Conservation (phyloP, 179 eudicot genomes). For the Actinidia chinensis region DNA sequence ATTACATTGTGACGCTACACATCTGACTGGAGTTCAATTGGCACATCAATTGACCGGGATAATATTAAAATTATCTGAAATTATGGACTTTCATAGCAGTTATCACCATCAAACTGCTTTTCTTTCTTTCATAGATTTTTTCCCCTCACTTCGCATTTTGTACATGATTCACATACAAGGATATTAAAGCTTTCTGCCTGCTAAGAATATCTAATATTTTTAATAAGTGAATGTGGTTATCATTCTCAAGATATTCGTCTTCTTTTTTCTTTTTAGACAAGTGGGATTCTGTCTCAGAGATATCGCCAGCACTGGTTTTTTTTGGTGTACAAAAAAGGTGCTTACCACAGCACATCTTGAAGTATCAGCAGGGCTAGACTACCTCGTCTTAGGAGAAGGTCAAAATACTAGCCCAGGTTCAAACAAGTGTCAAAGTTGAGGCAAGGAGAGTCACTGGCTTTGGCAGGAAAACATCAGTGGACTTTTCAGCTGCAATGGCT, state of each 20-base stretch:
- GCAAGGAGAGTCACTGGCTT: conserved; percentile 59
- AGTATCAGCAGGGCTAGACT: conserved; percentile 63
- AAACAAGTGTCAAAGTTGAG: conserved; percentile 66
- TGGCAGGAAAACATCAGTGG: conserved; percentile 61
- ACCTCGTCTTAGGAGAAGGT: conserved; percentile 59
- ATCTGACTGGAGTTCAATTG: conserved; percentile 1
- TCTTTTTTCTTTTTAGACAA: conserved; percentile 37
- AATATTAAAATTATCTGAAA: background rate
- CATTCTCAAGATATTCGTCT: conserved; percentile 9
- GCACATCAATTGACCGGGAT: background rate
- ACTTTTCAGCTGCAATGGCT: conserved; percentile 53
- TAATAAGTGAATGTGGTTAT: background rate
- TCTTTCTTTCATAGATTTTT: background rate
- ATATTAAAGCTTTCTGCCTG: background rate
- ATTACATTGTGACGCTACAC: background rate
- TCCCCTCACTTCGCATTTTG: background rate
- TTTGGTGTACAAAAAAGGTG: conserved; percentile 51
- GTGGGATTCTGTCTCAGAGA: conserved; percentile 51
- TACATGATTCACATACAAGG: background rate
- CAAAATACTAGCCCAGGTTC: conserved; percentile 64
- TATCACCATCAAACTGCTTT: background rate
- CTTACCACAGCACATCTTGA: conserved; percentile 58
- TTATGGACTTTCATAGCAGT: background rate
- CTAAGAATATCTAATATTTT: background rate
- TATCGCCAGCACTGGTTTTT: conserved; percentile 54